A percentile compares a stretch with the other conserved stretches of the same genome.
Conservation (phyloP, 148 eudicot species). For the Chenopodium formosanum region DNA sequence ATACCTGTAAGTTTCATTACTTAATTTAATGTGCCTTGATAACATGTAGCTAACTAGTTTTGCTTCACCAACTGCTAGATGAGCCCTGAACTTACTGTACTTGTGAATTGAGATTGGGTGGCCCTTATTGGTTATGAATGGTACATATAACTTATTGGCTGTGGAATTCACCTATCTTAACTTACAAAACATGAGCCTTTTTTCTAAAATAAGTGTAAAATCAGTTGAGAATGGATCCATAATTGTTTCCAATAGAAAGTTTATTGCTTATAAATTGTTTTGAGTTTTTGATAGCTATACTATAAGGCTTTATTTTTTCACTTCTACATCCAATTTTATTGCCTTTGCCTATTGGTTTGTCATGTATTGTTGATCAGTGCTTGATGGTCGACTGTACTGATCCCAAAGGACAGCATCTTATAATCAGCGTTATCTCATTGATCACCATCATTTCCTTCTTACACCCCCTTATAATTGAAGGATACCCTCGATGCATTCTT, state of each 20-base stretch:
- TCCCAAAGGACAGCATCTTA: too few species aligned
- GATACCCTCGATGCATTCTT: neutral
- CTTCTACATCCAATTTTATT: neutral
- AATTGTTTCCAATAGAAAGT: too few species aligned
- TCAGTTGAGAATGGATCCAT: too few species aligned
- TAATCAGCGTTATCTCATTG: neutral
- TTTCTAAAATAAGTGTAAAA: too few species aligned
- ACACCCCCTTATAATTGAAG: too few species aligned
- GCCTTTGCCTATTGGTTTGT: neutral
- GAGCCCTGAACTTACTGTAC: neutral
- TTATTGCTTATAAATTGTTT: neutral
- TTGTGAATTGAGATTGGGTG: too few species aligned
- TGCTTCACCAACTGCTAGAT: neutral
- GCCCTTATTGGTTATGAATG: neutral
- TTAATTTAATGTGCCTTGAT: neutral
- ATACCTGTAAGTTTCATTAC: conserved; percentile 65
- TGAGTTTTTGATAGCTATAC: too few species aligned
- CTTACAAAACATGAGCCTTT: neutral
- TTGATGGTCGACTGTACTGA: too few species aligned
- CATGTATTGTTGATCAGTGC: neutral
- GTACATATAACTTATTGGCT: too few species aligned
- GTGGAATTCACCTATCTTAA: neutral
- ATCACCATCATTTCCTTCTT: neutral
- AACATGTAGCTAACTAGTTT: neutral
- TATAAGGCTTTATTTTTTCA: too few species aligned